phyloP scores from a whole-genome alignment of 225 moss, liverwort and hornwort species.

The Takakia lepidozioides region DNA sequence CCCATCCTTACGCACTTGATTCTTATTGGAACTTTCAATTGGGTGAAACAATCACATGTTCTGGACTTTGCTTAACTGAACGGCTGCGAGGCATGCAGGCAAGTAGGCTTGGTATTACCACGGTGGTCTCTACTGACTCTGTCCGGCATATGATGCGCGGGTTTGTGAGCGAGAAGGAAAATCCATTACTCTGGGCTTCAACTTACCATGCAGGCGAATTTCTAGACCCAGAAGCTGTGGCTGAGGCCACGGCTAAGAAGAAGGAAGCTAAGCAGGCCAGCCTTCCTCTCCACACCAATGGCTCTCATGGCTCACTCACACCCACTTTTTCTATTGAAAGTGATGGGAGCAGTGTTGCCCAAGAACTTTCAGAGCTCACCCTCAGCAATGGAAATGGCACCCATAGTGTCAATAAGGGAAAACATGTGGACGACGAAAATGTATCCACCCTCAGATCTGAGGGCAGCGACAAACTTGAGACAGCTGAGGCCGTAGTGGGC shows the following conservation, averaged over 20 bases:
- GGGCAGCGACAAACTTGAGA: conserved; percentile 19
- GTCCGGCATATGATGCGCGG: conserved; percentile 99
- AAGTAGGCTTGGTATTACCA: conserved; percentile 86
- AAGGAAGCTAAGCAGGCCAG: conserved; percentile 55
- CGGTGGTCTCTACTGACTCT: conserved; percentile 96
- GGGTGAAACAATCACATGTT: too few species aligned
- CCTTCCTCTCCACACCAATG: conserved; percentile 21
- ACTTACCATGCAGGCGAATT: conserved; percentile 96
- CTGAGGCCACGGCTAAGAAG: conserved; percentile 65
- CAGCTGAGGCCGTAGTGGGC: conserved; percentile 52
- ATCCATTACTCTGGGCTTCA: conserved; percentile 88
- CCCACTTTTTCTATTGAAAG: conserved; percentile 18
- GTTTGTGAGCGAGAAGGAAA: conserved; percentile 80
- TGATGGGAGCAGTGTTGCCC: conserved; percentile 15
- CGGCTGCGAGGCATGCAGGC: too few species aligned
- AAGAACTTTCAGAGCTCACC: conserved; percentile 11
- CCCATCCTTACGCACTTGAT: too few species aligned
- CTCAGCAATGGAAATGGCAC: conserved; percentile 11
- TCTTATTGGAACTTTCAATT: too few species aligned
- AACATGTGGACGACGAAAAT: conserved; percentile 3
- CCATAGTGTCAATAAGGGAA: conserved; percentile 9
- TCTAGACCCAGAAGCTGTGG: conserved; percentile 66
- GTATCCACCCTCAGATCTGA: conserved; percentile 8
- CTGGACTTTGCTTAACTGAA: too few species aligned
- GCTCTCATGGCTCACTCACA: conserved; percentile 16